Conservation (phyloP, 176 grass and related monocot genomes). For the Triticum monococcum region DNA sequence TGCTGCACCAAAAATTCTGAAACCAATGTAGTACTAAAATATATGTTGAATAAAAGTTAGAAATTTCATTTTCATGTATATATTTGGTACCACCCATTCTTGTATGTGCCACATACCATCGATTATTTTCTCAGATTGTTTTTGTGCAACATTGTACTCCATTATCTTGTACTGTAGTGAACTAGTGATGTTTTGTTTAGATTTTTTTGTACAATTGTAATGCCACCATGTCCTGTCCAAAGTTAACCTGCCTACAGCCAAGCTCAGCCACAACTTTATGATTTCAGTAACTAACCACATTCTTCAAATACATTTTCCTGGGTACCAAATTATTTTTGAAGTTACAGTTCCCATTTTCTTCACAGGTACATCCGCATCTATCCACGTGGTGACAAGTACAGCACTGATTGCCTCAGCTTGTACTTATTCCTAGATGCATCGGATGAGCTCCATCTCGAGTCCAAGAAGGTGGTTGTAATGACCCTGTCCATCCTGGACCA, state of each 20-base stretch:
- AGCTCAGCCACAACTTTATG: not conserved
- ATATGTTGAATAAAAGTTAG: not conserved
- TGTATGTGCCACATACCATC: not conserved
- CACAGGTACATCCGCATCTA: no score
- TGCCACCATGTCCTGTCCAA: not conserved
- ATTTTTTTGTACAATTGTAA: not conserved
- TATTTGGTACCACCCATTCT: not conserved
- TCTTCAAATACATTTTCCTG: no score
- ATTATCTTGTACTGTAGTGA: not conserved
- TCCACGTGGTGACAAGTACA: no score
- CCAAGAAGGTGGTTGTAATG: no score
- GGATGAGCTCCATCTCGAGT: no score
- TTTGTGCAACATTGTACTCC: not conserved
- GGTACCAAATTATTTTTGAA: no score
- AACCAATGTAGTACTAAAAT: not conserved
- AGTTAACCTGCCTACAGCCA: not conserved
- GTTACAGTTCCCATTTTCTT: no score
- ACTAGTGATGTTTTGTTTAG: not conserved
- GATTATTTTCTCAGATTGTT: not conserved
- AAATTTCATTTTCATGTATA: not conserved
- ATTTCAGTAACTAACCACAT: not conserved
- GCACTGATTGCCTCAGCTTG: no score
- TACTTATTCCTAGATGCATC: no score
- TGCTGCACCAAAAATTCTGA: not conserved
- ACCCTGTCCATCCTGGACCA: not conserved